These are phyloP conservation scores for Zoysia pacifica DNA, from an alignment of 176 grass and related monocot genomes.

Conservation along the genomic window DNA sequence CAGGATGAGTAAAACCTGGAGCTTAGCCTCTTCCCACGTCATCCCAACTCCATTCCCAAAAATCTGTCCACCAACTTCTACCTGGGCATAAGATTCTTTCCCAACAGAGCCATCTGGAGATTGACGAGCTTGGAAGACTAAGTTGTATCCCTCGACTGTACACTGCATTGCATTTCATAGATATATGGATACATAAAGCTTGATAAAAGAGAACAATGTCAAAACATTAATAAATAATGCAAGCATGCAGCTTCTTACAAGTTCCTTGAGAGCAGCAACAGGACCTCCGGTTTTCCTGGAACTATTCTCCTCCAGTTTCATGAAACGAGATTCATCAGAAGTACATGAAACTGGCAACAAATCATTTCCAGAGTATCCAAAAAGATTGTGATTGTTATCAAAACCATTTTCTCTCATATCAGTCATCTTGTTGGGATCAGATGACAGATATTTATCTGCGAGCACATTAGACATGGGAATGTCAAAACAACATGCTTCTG, in stretches of 20 bases:
- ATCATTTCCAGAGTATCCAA: slow-evolving; percentile 54
- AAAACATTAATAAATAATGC: slow-evolving; percentile 25
- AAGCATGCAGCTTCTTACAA: slow-evolving; percentile 53
- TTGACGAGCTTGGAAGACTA: slow-evolving; percentile 61
- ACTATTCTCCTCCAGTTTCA: slow-evolving; percentile 54
- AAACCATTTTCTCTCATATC: slow-evolving; percentile 69
- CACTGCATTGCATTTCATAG: slow-evolving; percentile 52
- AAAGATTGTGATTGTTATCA: slow-evolving; percentile 52
- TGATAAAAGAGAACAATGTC: slow-evolving; percentile 11
- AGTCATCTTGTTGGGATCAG: slow-evolving; percentile 60
- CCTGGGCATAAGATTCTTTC: slow-evolving; percentile 71
- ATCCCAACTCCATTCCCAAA: slow-evolving; percentile 63
- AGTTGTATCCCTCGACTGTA: slow-evolving; percentile 73
- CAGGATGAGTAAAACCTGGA: slow-evolving; percentile 53
- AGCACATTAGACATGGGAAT: slow-evolving; percentile 37
- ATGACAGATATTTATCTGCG: slow-evolving; percentile 87
- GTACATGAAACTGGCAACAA: slow-evolving; percentile 59
- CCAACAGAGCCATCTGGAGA: slow-evolving; percentile 49
- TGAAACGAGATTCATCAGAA: slow-evolving; percentile 66
- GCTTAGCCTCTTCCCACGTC: slow-evolving; percentile 95
- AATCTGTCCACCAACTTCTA: slow-evolving; percentile 78
- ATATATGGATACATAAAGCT: slow-evolving; percentile 16
- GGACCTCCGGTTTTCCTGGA: slow-evolving; percentile 48
- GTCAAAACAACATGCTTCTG: slow-evolving; percentile 29
- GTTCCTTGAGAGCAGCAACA: slow-evolving; percentile 84